Conservation (phyloP, 257 asterid genomes). For the Solanum pimpinellifolium region DNA sequence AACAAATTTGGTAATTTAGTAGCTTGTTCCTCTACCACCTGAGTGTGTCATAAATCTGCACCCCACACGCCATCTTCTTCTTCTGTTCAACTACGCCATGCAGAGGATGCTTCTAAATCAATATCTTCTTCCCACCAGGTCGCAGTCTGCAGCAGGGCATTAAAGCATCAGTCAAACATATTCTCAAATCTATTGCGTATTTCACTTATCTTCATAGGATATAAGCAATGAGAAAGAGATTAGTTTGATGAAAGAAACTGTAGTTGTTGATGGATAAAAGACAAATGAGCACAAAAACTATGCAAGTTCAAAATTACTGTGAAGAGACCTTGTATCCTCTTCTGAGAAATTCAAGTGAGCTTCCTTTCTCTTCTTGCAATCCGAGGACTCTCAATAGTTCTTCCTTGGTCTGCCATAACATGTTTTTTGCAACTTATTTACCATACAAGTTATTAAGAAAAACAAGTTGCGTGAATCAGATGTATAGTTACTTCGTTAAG, state of each 20-base stretch:
- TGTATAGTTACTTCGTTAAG: slow-evolving; percentile 58
- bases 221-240: not conserved
- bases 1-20: not conserved
- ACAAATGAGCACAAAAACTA: not conserved
- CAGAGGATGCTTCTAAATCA: slow-evolving; percentile 62
- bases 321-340: slow-evolving; percentile 75
- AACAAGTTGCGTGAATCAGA: not conserved
- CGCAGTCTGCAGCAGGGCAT: slow-evolving; percentile 33
- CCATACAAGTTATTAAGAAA: not conserved
- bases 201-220: not conserved
- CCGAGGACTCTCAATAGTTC: slow-evolving; percentile 92
- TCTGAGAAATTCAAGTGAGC: slow-evolving; percentile 94
- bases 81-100: slow-evolving; percentile 72
- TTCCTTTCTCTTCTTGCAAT: slow-evolving; percentile 80
- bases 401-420: slow-evolving; percentile 67
- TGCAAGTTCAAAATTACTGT: not conserved
- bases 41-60: not conserved
- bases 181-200: not conserved
- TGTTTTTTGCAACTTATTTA: not conserved
- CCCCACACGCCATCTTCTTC: not conserved
- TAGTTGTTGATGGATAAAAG: not conserved
- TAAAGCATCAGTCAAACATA: not conserved
- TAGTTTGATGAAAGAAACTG: not conserved
- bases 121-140: slow-evolving; percentile 97
- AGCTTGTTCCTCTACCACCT: not conserved